phyloP scores from a whole-genome alignment of 305 asterid species.

The Fraxinus platypoda region DNA sequence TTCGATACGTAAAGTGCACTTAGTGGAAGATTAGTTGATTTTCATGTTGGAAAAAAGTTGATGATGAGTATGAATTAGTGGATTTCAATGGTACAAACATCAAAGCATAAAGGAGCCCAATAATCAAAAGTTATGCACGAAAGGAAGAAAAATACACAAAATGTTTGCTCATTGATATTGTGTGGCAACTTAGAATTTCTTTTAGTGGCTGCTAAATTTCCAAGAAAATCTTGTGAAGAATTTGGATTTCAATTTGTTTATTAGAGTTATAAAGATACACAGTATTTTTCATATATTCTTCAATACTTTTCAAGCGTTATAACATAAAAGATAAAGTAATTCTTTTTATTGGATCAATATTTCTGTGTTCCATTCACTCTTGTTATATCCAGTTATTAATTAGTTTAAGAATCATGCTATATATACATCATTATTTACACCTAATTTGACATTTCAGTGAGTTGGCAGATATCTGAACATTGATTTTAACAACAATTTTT shows the following conservation, averaged over 20 bases:
- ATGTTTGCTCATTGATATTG: background rate
- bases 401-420: background rate
- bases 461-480: too few relatives aligned
- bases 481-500: too few relatives aligned
- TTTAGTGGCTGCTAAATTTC: background rate
- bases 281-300: background rate
- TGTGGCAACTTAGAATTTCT: background rate
- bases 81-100: constrained; percentile 16
- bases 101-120: constrained; percentile 3
- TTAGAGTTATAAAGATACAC: background rate
- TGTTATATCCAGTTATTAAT: too few relatives aligned
- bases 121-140: constrained; percentile 17
- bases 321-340: too few relatives aligned
- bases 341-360: background rate
- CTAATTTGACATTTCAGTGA: too few relatives aligned
- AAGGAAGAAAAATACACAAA: background rate
- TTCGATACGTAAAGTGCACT: constrained; percentile 7
- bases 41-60: background rate
- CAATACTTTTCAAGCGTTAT: too few relatives aligned
- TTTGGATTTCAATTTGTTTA: background rate
- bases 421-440: background rate
- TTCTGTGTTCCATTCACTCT: background rate
- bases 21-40: constrained; percentile 26
- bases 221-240: background rate
- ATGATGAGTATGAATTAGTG: constrained; percentile 27